Conservation (phyloP, 148 eudicot genomes). For the Oxyria digyna region DNA sequence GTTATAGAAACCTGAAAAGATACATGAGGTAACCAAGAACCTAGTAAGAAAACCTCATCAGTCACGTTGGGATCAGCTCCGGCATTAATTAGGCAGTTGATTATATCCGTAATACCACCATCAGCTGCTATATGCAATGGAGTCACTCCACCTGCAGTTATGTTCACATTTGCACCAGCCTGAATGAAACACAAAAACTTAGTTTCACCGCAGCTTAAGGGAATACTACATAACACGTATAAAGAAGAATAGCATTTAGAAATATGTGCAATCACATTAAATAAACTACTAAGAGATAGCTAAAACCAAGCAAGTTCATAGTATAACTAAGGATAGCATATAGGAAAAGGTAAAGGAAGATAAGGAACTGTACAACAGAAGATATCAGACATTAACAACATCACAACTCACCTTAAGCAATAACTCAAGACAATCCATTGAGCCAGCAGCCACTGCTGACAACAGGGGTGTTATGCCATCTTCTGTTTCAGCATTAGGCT, state of each 20-base stretch:
- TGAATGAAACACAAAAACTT: slow-evolving; percentile 15
- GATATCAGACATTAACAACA: background rate
- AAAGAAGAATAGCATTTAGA: background rate
- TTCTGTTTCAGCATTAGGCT: slow-evolving; percentile 86
- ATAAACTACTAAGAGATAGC: background rate
- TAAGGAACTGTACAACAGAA: background rate
- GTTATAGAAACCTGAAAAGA: background rate
- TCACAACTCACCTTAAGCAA: slow-evolving; percentile 56
- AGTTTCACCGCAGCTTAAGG: background rate
- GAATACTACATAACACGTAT: background rate
- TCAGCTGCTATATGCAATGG: slow-evolving; percentile 95
- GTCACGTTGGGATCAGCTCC: slow-evolving; percentile 79
- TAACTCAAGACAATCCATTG: slow-evolving; percentile 57
- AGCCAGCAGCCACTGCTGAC: slow-evolving; percentile 90
- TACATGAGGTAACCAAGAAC: background rate
- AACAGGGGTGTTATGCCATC: slow-evolving; percentile 68
- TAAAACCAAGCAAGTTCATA: background rate
- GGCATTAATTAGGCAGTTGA: slow-evolving; percentile 63
- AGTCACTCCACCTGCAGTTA: slow-evolving; percentile 82
- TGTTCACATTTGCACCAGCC: slow-evolving; percentile 83
- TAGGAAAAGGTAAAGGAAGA: background rate
- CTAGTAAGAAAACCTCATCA: slow-evolving; percentile 51
- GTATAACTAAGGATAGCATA: background rate
- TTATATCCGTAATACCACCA: slow-evolving; percentile 56
- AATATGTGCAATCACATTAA: background rate